Base-by-base conservation (phyloP, 225 moss, liverwort and hornwort genomes). In the Antitrichia curtipendula region DNA sequence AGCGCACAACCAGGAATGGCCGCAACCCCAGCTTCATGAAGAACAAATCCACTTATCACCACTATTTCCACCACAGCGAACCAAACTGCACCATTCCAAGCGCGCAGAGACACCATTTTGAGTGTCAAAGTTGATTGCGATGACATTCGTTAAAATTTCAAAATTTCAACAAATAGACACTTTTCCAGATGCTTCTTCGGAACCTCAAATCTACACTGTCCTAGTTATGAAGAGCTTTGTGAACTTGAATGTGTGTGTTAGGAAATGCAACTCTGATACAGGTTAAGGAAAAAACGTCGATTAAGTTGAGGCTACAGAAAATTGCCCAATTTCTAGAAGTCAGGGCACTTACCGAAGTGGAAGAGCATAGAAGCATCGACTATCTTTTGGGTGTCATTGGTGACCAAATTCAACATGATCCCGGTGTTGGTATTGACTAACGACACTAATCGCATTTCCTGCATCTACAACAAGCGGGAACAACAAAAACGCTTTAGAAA, bases 381-480 rank as follows among this genome's bases (percentile, higher is more conserved):
- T 72, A 94, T 28, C 89, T 95, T 95, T 59, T 95, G 94, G 45
- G 94, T 92, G 87, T 95, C 94, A 86, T 94, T 95, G 54, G 91
- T 94, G 88, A 94, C 86, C 87, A 95, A 77, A 86, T 95, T 95
- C 83, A 95, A 84, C 94, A 95, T 92, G 73, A 91, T 89, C 29
- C 95, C 95, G 15, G 92, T 89, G 89, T 92, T 95, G 56, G 93
- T 96, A 23, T 92, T 93, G 16, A 85, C 89, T 58, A 96, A 85
- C 25, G 95, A 93, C 29, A 91, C 95, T 31, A 89, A 85, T 70
- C 93, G 93, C 95, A 96, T 92, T 27, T 75, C 84, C 89, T 93
- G 82, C n/a, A 94, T 76, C 95, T 95, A 87, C 82, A 75, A 84
- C 24, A 62, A 62, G 41, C 69, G n/a, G 15, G 57, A 81, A 57